Percentiles rank a stretch among this genome's conserved stretches.
These are phyloP conservation scores for Trypanosoma mega DNA, from an alignment of 208 protist genomes.

Conservation along the genomic window DNA sequence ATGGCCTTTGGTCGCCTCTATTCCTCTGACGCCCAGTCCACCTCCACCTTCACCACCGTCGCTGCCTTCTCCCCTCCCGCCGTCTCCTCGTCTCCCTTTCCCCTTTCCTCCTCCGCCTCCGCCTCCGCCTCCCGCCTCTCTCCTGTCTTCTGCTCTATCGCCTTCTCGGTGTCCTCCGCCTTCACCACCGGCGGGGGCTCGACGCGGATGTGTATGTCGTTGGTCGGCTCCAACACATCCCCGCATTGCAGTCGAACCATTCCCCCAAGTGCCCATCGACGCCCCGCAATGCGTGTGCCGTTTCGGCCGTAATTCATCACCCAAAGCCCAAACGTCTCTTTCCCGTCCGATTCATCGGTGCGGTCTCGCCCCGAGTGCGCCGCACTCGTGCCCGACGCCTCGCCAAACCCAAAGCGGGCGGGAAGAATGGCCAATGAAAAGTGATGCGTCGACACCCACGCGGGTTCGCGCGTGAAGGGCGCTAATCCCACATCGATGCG, in stretches of 20 bases:
- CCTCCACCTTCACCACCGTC: neutral
- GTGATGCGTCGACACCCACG: slow-evolving; percentile 53
- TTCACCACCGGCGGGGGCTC: slow-evolving; percentile 2
- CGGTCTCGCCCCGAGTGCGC: slow-evolving; percentile 8
- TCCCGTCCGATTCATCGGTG: slow-evolving; percentile 7
- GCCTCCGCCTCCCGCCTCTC: neutral
- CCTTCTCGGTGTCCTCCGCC: neutral
- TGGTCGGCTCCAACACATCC: slow-evolving; percentile 36
- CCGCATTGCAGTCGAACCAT: slow-evolving; percentile 34
- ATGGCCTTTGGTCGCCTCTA: neutral
- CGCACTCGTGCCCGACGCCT: neutral
- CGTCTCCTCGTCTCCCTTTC: neutral
- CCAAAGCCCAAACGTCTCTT: slow-evolving; percentile 42
- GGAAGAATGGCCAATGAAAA: slow-evolving; percentile 51
- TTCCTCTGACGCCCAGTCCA: slow-evolving; percentile 5
- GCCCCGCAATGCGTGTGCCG: slow-evolving; percentile 44
- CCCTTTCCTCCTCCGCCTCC: slow-evolving; percentile 28
- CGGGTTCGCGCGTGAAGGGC: slow-evolving; percentile 34
- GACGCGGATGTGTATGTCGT: slow-evolving; percentile 32
- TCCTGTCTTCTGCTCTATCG: neutral
- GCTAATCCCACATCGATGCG: slow-evolving; percentile 47
- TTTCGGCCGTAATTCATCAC: slow-evolving; percentile 80
- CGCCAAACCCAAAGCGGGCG: neutral
- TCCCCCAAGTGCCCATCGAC: slow-evolving; percentile 41
- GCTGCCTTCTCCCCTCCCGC: slow-evolving; percentile 1